A percentile compares a stretch with the other conserved stretches of the same genome.
These are phyloP conservation scores for Cryptomeria japonica DNA, from an alignment of 75 land plant genomes.

Conservation along the genomic window DNA sequence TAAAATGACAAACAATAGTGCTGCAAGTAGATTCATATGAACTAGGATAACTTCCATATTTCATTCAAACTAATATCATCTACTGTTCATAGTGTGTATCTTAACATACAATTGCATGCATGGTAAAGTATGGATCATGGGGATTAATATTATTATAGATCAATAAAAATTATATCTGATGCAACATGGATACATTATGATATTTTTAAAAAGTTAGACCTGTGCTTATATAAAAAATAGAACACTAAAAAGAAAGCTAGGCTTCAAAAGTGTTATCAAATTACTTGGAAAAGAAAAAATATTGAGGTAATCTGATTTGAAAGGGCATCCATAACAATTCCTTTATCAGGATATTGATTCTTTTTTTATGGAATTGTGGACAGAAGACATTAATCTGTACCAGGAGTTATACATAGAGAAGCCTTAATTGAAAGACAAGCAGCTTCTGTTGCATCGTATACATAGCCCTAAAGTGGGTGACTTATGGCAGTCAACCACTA, in stretches of 20 bases:
- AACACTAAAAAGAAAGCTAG: background rate
- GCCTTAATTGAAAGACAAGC: background rate
- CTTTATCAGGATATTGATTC: background rate
- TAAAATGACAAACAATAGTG: background rate
- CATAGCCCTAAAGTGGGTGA: background rate
- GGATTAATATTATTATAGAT: background rate
- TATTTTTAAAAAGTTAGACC: background rate
- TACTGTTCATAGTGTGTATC: background rate
- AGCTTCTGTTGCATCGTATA: background rate
- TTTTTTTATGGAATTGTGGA: background rate
- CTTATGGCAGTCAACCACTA: background rate
- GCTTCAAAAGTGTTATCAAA: background rate
- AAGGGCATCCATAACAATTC: background rate
- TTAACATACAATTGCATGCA: background rate
- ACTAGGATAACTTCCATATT: background rate
- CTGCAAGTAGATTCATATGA: background rate
- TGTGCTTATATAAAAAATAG: background rate
- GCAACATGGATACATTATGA: background rate
- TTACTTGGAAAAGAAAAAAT: background rate
- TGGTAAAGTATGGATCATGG: background rate
- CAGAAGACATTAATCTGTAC: background rate
- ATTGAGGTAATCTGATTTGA: background rate
- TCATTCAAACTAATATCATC: background rate
- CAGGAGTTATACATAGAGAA: background rate
- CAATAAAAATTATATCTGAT: background rate